A percentile compares a stretch with the other conserved stretches of the same genome.
Conservation (phyloP, 805 yeast genomes). For the Nakazawaea ishiwadae region DNA sequence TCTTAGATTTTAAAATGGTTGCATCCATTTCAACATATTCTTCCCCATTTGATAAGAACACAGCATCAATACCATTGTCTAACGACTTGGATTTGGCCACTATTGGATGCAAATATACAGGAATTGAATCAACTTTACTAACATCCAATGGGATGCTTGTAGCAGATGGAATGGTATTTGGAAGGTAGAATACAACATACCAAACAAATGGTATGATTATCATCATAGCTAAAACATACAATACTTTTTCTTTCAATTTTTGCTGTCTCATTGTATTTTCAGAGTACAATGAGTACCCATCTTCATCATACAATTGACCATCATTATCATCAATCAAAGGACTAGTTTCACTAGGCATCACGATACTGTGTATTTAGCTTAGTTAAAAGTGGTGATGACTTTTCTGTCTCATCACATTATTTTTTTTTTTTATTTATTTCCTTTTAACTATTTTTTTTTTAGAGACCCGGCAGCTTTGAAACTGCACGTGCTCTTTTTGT, state of each 20-base stretch:
- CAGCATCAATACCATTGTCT: no score
- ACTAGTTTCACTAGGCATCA: constrained; percentile 4
- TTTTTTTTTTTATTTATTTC: neutral
- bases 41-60: no score
- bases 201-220: constrained; percentile 21
- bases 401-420: neutral
- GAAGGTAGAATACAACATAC: constrained; percentile 24
- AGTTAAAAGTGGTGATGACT: neutral
- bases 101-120: constrained; percentile 26
- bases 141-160: constrained; percentile 21
- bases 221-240: constrained; percentile 12
- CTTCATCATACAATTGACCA: constrained; percentile 16
- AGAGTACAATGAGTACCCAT: constrained; percentile 13
- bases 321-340: constrained; percentile 6
- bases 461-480: no score
- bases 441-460: no score
- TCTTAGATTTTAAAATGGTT: neutral
- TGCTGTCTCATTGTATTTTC: constrained; percentile 7
- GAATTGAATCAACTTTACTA: constrained; percentile 17
- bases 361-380: neutral
- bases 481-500: no score
- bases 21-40: constrained; percentile 11
- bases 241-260: constrained; percentile 12
- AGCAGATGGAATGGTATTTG: constrained; percentile 28
- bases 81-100: constrained; percentile 17